Evolutionary conservation across 2,329 filamentous ascomycete species (phyloP).

Genomic region (Huntiella decipiens): DNA sequence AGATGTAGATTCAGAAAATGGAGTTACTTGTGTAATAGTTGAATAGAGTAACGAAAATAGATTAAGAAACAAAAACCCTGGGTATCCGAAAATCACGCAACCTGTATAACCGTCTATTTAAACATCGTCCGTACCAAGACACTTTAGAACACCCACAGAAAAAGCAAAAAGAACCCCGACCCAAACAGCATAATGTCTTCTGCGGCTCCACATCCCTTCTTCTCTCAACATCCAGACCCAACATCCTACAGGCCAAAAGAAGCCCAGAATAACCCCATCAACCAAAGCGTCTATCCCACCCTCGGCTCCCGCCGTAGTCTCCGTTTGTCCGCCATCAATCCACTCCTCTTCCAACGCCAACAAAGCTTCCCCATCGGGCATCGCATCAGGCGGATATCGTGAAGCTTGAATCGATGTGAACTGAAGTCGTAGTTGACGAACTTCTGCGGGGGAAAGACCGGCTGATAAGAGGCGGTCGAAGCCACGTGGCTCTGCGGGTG

Average conservation of each 20-base stretch:
- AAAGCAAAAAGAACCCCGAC: slow-evolving; percentile 77
- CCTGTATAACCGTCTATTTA: too few relatives aligned
- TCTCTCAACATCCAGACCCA: slow-evolving; percentile 71
- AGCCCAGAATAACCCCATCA: slow-evolving; percentile 75
- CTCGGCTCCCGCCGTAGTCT: slow-evolving; percentile 14
- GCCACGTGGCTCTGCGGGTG: slow-evolving; percentile 32
- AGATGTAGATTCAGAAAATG: slow-evolving; percentile 16
- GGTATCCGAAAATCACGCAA: not conserved
- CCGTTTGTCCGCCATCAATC: slow-evolving; percentile 44
- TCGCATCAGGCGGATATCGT: slow-evolving; percentile 70
- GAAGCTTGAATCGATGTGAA: slow-evolving; percentile 71
- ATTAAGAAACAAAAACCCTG: not conserved
- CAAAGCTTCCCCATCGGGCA: slow-evolving; percentile 62
- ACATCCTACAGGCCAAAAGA: slow-evolving; percentile 84
- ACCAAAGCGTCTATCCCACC: slow-evolving; percentile 57
- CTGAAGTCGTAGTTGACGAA: slow-evolving; percentile 68
- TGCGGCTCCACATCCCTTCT: slow-evolving; percentile 68
- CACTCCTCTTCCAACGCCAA: slow-evolving; percentile 71
- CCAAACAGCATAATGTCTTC: slow-evolving; percentile 36
- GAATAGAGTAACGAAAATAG: not conserved
- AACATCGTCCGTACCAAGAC: slow-evolving; percentile 14
- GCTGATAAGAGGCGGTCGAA: slow-evolving; percentile 72
- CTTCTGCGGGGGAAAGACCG: slow-evolving; percentile 67
- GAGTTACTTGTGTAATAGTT: not conserved
- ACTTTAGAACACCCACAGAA: slow-evolving; percentile 33